These are phyloP conservation scores for Gossypium laxum DNA, from an alignment of 441 rosid genomes.

Conservation along the genomic window DNA sequence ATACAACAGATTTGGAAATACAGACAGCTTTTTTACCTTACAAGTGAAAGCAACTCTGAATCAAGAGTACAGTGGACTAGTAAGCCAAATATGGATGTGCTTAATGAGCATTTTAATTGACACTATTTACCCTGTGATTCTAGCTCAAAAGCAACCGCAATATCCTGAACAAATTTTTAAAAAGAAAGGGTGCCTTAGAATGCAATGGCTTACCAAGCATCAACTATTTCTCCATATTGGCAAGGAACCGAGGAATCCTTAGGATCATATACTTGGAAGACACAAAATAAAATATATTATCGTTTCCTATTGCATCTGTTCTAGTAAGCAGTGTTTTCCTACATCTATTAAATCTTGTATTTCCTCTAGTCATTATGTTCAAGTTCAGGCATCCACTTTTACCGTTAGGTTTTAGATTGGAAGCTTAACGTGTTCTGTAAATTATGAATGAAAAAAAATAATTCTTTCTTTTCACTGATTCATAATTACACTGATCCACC, in stretches of 20 bases:
- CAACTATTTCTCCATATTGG: not conserved
- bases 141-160: not conserved
- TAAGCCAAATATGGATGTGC: slow-evolving; percentile 3
- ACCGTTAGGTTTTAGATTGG: not conserved
- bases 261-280: not conserved
- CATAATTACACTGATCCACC: not conserved
- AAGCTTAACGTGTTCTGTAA: not conserved
- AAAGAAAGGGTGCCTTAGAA: not conserved
- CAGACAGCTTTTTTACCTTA: not conserved
- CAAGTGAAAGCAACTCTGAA: slow-evolving; percentile 8
- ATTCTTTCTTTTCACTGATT: not conserved
- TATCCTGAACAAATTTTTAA: not conserved
- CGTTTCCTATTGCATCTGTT: not conserved
- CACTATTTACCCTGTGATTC: not conserved
- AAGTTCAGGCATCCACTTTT: not conserved
- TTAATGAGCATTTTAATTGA: slow-evolving; percentile 1
- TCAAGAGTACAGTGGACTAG: not conserved
- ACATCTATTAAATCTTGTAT: not conserved
- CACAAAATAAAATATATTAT: not conserved
- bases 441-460: not conserved
- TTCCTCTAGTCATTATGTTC: not conserved
- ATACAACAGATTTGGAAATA: not conserved
- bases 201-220: not conserved
- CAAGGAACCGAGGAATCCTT: not conserved
- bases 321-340: not conserved